Percentiles rank a stretch among this genome's conserved stretches.
Evolutionary conservation across 225 moss, liverwort and hornwort species (phyloP).

Genomic region (Rhytidiadelphus loreus): DNA sequence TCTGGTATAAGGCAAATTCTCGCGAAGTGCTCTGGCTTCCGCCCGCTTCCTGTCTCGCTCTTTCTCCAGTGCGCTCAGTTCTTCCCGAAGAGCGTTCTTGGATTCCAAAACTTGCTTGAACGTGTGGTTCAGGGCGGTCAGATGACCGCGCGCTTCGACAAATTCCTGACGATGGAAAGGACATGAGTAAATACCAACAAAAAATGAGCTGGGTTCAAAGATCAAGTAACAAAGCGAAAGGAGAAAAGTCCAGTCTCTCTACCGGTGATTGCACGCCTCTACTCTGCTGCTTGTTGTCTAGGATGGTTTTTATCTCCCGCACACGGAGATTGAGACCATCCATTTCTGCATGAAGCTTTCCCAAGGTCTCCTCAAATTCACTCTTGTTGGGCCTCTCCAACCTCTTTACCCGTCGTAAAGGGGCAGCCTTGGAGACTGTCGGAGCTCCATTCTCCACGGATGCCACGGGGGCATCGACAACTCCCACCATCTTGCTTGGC

Average conservation of each 20-base stretch:
- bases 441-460: slow-evolving; percentile 21
- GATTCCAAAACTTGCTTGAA: slow-evolving; percentile 57
- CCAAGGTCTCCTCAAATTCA: slow-evolving; percentile 42
- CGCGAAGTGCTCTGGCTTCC: slow-evolving; percentile 56
- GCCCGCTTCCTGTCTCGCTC: slow-evolving; percentile 64
- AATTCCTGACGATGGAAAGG: slow-evolving; percentile 28
- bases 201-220: neutral
- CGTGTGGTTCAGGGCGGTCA: slow-evolving; percentile 38
- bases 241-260: slow-evolving; percentile 9
- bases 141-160: slow-evolving; percentile 40
- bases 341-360: slow-evolving; percentile 33
- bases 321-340: slow-evolving; percentile 43
- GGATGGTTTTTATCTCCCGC: slow-evolving; percentile 51
- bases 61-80: slow-evolving; percentile 55
- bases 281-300: slow-evolving; percentile 73
- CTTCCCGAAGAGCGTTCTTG: slow-evolving; percentile 55
- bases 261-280: slow-evolving; percentile 52
- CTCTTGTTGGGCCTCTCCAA: slow-evolving; percentile 62
- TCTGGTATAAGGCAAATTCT: slow-evolving; percentile 58
- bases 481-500: slow-evolving; percentile 33
- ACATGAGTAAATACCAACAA: neutral
- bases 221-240: neutral
- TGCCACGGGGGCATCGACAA: slow-evolving; percentile 6
- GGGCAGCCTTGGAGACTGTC: slow-evolving; percentile 3
- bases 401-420: slow-evolving; percentile 53